These are phyloP conservation scores for Plenodomus tracheiphilus DNA, from an alignment of 2,329 filamentous ascomycete genomes.

Conservation along the genomic window DNA sequence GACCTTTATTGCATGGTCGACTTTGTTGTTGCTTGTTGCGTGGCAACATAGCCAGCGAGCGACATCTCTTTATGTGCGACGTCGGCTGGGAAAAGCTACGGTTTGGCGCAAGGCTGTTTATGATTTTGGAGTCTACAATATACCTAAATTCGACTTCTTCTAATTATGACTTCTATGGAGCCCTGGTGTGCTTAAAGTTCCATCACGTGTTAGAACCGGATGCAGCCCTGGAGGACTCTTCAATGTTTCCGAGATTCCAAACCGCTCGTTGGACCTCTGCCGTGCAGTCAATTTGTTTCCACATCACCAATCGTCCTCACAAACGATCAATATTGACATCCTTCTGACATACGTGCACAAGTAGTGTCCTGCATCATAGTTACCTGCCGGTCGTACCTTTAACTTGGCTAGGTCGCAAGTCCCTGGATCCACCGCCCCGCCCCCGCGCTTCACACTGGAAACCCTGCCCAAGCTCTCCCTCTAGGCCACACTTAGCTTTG, in stretches of 20 bases:
- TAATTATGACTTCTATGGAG: neutral
- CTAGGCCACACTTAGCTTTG: neutral
- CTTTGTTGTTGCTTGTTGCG: neutral
- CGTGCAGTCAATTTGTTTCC: neutral
- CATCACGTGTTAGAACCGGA: conserved; percentile 1
- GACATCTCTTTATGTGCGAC: conserved; percentile 13
- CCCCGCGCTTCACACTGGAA: conserved; percentile 3
- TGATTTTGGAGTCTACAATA: conserved; percentile 8
- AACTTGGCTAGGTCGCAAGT: conserved; percentile 2
- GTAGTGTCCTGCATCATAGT: neutral
- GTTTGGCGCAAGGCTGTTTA: conserved; percentile 15
- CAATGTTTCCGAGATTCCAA: neutral
- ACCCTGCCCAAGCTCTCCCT: neutral
- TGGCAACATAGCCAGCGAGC: conserved; percentile 1
- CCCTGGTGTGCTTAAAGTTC: neutral
- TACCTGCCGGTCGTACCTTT: neutral
- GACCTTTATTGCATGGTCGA: neutral
- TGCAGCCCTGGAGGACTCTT: too few relatives aligned
- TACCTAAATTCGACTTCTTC: neutral
- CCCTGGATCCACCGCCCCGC: conserved; percentile 9
- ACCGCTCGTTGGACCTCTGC: neutral
- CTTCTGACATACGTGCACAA: neutral
- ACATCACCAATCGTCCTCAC: neutral
- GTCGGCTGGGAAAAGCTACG: conserved; percentile 28
- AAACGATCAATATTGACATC: neutral